These are phyloP conservation scores for Sporothrix schenckii DNA, from an alignment of 2,329 filamentous ascomycete species.

Conservation along the genomic window DNA sequence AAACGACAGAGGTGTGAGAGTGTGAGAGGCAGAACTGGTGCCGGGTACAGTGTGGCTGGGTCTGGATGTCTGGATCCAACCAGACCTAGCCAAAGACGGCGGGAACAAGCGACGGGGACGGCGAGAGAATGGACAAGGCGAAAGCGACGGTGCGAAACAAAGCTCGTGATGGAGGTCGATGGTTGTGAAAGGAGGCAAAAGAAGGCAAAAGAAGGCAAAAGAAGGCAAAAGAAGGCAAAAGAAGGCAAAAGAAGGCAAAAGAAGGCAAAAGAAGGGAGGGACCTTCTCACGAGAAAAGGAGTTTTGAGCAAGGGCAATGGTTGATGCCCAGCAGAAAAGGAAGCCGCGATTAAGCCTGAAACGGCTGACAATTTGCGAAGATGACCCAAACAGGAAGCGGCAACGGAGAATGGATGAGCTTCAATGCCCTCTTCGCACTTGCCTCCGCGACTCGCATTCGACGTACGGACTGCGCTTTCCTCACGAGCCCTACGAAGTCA, in stretches of 20 bases:
- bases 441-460: not conserved
- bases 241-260: no score
- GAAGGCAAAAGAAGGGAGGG: not conserved
- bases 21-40: conserved; percentile 1
- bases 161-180: not conserved
- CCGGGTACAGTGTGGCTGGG: conserved; percentile 22
- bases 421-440: not conserved
- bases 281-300: not conserved
- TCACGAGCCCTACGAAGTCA: not conserved
- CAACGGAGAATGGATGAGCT: not conserved
- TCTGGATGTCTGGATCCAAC: not conserved
- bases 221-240: no score
- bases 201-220: no score
- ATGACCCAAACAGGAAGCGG: conserved; percentile 19
- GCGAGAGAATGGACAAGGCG: not conserved
- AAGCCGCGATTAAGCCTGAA: conserved; percentile 22
- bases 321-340: not conserved
- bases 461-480: conserved; percentile 3
- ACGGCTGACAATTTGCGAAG: conserved; percentile 21
- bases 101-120: not conserved
- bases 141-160: conserved; percentile 1
- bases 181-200: not conserved
- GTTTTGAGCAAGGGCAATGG: not conserved
- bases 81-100: conserved; percentile 18
- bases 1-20: not conserved